Evolutionary conservation across 331 rosid genomes (phyloP).

Genomic region (Acacia pycnantha): DNA sequence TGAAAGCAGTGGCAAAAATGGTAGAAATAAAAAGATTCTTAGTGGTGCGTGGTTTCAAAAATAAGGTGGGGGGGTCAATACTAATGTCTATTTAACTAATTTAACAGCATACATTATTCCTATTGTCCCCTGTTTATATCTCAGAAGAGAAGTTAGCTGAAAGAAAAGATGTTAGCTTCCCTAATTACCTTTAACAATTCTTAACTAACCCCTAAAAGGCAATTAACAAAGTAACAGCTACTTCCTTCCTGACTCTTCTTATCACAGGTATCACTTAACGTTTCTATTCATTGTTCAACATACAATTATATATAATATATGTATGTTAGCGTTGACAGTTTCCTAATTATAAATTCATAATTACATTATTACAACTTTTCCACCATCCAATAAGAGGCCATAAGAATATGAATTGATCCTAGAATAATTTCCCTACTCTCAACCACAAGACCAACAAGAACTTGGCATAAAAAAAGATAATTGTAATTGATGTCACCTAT

Average conservation of each 20-base stretch:
- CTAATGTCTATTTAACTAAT: not conserved
- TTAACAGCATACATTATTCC: not conserved
- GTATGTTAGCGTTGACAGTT: slow-evolving; percentile 2
- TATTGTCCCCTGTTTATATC: not conserved
- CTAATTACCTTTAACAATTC: not conserved
- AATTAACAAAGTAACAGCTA: not conserved
- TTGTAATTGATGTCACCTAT: slow-evolving; percentile 9
- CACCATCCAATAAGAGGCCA: slow-evolving; percentile 22
- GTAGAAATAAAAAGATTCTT: slow-evolving; percentile 14
- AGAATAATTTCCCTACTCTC: slow-evolving; percentile 14
- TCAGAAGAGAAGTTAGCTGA: not conserved
- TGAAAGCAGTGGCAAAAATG: not conserved
- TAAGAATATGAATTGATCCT: not conserved
- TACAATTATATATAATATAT: slow-evolving; percentile 7
- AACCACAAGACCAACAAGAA: slow-evolving; percentile 15
- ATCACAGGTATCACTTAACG: not conserved
- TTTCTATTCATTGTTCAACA: slow-evolving; percentile 16
- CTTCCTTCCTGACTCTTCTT: not conserved
- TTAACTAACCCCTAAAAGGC: not conserved
- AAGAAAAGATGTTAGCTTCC: not conserved
- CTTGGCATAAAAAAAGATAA: not conserved
- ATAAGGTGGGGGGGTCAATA: too few species aligned
- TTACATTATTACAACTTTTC: slow-evolving; percentile 9
- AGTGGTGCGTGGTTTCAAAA: not conserved
- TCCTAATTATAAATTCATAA: not conserved